Base-by-base conservation (phyloP, 352 stramenopile genomes). In the Phytopythium ostracodes region DNA sequence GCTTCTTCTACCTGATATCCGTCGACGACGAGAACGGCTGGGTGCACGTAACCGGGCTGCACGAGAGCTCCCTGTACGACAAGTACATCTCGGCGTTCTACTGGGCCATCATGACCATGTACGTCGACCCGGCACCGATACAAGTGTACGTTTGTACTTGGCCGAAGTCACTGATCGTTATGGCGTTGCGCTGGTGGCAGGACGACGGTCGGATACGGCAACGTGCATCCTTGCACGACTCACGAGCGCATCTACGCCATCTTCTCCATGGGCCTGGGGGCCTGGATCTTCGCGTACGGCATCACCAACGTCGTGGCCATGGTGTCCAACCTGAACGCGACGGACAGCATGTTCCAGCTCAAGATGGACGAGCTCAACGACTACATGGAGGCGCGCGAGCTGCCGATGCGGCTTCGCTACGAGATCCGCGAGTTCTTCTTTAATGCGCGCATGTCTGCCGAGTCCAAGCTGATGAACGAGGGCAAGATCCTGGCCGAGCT, bases 391-490 rank as follows among this genome's bases (percentile, higher is more conserved):
- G 81, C 78, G 8, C 73, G 84, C 0, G 81, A 92, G 64, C 56
- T 92, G 35, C 84, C 84, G 0, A 78, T 88, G 73, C 76, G 85
- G 40, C 61, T 92, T 29, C 81, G 81, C 5, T 85, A 88, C 61
- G 81, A 92, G 57, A 92, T 92, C 58, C 81, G 84, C 40, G 84
- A 92, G 70, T 92, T 92, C 66, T 92, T 83, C 60, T 87, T 86
- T 69, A 92, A 92, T 59, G 78, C 84, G 4, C 81, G 84, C 4
- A 73, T 89, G 25, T 91, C 79, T 22, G 73, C 77, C 36, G 84
- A 92, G 62, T 86, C 76, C 35, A 89, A 89, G 50, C 71, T 92
- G 11, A 73, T 73, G 20, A 88, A 87, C 33, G 83, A 92, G 63
- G 71, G 70, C 50, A 88, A 89, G 57, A 89, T 92, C 40, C 59